Base-by-base conservation (phyloP, 73 alveolate species). In the Tetrahymena borealis region DNA sequence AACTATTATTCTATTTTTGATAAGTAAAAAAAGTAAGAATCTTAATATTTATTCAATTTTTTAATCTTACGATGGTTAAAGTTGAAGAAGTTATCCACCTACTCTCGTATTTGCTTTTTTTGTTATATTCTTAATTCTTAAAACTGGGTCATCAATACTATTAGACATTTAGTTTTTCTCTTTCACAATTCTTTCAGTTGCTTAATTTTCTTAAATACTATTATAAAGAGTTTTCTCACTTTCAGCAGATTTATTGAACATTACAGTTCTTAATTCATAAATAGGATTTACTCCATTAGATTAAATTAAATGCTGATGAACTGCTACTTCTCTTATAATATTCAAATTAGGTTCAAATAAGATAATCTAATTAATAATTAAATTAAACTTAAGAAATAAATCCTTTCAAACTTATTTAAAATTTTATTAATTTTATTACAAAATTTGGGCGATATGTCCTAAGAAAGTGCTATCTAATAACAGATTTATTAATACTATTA, bases 1-100 rank as follows among this genome's bases (percentile, higher is more conserved):
- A 7, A 97, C 97, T 11, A 96, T 95, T 7, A 78, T 90, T 93
- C 94, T 94, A 15, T 60, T 60, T 60, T 60, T n/a, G 0, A 24
- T 60, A 60, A n/a, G n/a, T n/a, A n/a, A n/a, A n/a, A n/a, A n/a
- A n/a, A n/a, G n/a, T n/a, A n/a, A n/a, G n/a, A n/a, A n/a, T n/a
- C n/a, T n/a, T n/a, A n/a, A n/a, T n/a, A n/a, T n/a, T n/a, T n/a
- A n/a, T n/a, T n/a, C n/a, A n/a, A n/a, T n/a, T 39, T 24, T 24
- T 18, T 60, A 60, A 20, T 60, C n/a, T n/a, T 60, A 60, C 85
- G 85, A 6, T 60, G 85, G 85, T 6, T 60, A 28, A n/a, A 60
- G 37, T 60, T 60, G 35, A 3, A 60, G 28, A 1, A 60, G 1
- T 15, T 32, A 60, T 0, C 85, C 85, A 18, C 85, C 85, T 60